These are phyloP conservation scores for Kondoa malvinella DNA, from an alignment of 768 basidiomycete genomes.

Conservation along the genomic window DNA sequence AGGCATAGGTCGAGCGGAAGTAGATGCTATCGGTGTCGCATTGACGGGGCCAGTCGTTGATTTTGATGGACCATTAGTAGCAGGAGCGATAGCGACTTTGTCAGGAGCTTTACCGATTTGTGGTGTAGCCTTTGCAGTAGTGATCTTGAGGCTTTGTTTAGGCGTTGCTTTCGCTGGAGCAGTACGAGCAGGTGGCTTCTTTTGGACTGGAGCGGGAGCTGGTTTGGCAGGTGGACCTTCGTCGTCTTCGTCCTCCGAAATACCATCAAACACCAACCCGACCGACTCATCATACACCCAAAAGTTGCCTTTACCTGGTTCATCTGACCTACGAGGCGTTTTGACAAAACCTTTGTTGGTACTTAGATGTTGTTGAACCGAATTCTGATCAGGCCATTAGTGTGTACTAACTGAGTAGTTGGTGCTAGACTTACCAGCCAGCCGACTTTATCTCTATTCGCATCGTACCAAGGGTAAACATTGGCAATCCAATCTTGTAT, in stretches of 20 bases:
- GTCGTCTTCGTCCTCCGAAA: slow-evolving; percentile 70
- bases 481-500: slow-evolving; percentile 82
- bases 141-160: background rate
- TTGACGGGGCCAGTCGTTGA: background rate
- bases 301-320: slow-evolving; percentile 63
- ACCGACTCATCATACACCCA: background rate
- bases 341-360: slow-evolving; percentile 83
- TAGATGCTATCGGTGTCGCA: background rate
- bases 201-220: slow-evolving; percentile 5
- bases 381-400: slow-evolving; percentile 44
- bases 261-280: slow-evolving; percentile 3
- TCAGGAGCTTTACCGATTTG: background rate
- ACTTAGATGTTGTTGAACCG: slow-evolving; percentile 87
- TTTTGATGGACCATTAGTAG: background rate
- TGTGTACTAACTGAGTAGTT: background rate
- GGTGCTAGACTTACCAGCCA: slow-evolving; percentile 58
- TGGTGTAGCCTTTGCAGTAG: background rate
- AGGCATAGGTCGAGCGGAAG: background rate
- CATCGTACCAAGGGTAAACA: slow-evolving; percentile 75
- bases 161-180: background rate
- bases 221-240: slow-evolving; percentile 30
- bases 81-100: background rate
- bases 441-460: slow-evolving; percentile 48
- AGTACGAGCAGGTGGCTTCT: background rate
- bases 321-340: slow-evolving; percentile 64